Base-by-base conservation (phyloP, 2,329 filamentous ascomycete species). In the Sphaceloma murrayae region DNA sequence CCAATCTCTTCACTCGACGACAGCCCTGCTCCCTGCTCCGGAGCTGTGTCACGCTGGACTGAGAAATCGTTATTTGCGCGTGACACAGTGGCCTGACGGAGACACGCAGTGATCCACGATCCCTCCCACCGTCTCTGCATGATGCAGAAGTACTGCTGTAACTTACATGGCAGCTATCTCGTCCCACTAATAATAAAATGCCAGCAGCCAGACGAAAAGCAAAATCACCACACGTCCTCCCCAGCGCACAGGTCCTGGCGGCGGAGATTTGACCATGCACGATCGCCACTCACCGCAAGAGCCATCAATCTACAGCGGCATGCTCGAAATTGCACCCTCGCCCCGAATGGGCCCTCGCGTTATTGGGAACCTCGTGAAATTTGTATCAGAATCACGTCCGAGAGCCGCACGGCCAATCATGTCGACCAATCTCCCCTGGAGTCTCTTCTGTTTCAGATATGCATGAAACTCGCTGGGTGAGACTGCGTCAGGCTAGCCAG, bases 401-500 rank as follows among this genome's bases (percentile, higher is more conserved):
- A 11, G 24, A 27, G 24, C 24, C 11, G 7, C 11, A 11, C 24
- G 11, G 24, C 24, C 24, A 27, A 27, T 27, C 24, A 27, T 11
- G 11, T 11, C 7, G 11, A 11, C 24, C 24, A 27, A 27, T 27
- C 24, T 27, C 24, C 24, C 24, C 11, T 6, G 24, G 11, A 6
- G 24, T 27, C 7, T 27, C 11, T 11, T 27, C 7, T 27, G 24
- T 27, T 27, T 27, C 24, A 27, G 24, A 27, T 7, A 7, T 11
- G 11, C 11, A 27, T 27, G 24, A 27, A 27, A 27, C 24, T 27
- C 11, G n/a, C n/a, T n/a, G n/a, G 24, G 24, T 27, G 24, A 27
- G 24, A 27, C 24, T 27, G 36, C 36, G 36, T 40, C 36, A 40
- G 18, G 22, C 26, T 26, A 18, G 17, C 22, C 13, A 36, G 3